A percentile compares a stretch with the other conserved stretches of the same genome.
These are phyloP conservation scores for Neofusicoccum umdonicola DNA, from an alignment of 2,329 filamentous ascomycete species.

Conservation along the genomic window DNA sequence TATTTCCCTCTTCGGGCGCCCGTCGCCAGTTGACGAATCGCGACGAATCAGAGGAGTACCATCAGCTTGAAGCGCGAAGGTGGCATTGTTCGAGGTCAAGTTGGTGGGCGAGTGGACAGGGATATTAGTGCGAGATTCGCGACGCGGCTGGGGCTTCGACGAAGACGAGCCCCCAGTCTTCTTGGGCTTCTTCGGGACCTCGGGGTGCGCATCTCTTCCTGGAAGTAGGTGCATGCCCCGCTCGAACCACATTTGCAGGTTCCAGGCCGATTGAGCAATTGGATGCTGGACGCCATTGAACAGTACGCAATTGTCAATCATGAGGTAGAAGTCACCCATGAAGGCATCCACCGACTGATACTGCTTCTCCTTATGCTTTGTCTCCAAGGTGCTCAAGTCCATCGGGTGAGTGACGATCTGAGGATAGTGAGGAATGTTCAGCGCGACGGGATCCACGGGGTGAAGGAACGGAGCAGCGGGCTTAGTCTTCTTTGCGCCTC, in stretches of 20 bases:
- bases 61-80: constrained; percentile 74
- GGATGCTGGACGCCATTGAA: constrained; percentile 83
- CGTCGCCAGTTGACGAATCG: constrained; percentile 75
- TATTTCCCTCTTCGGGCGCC: constrained; percentile 87
- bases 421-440: constrained; percentile 73
- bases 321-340: constrained; percentile 69
- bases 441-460: constrained; percentile 73
- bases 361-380: constrained; percentile 67
- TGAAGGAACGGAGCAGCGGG: constrained; percentile 72
- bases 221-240: constrained; percentile 62
- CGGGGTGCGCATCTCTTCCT: constrained; percentile 54
- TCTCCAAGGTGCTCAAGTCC: constrained; percentile 80
- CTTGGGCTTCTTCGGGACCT: constrained; percentile 59
- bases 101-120: constrained; percentile 46
- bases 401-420: constrained; percentile 73
- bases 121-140: constrained; percentile 47
- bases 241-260: constrained; percentile 58
- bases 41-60: constrained; percentile 80
- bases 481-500: constrained; percentile 82
- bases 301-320: constrained; percentile 72
- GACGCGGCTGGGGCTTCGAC: constrained; percentile 42
- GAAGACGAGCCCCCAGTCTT: constrained; percentile 33
- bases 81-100: constrained; percentile 35
- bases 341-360: constrained; percentile 73
- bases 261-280: constrained; percentile 67